Percentiles rank a stretch among this genome's conserved stretches.
Evolutionary conservation across 768 basidiomycete genomes (phyloP).

Genomic region (Phaeotremella skinneri): DNA sequence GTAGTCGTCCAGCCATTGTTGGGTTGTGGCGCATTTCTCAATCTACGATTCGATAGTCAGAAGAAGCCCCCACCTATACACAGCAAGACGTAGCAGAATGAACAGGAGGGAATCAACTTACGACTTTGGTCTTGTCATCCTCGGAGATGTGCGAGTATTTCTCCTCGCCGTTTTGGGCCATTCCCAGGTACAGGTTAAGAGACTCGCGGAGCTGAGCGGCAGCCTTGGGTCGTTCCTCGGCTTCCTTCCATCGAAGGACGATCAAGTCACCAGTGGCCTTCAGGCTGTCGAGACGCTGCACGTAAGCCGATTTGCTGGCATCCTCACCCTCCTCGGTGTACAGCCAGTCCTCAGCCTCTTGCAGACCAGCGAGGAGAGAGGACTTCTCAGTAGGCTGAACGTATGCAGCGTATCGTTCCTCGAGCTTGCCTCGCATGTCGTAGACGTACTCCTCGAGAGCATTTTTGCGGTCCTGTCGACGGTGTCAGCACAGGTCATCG

Average conservation of each 20-base stretch:
- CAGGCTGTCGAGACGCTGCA: slow-evolving; percentile 73
- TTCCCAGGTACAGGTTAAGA: slow-evolving; percentile 76
- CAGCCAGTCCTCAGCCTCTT: slow-evolving; percentile 90
- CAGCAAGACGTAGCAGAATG: background rate
- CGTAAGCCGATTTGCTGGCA: slow-evolving; percentile 91
- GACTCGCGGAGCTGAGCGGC: slow-evolving; percentile 78
- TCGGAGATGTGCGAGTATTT: slow-evolving; percentile 84
- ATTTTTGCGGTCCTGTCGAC: slow-evolving; percentile 86
- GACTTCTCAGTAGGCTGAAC: slow-evolving; percentile 74
- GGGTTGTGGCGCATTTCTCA: slow-evolving; percentile 82
- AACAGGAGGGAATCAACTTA: slow-evolving; percentile 27
- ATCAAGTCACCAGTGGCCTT: slow-evolving; percentile 85
- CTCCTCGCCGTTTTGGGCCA: slow-evolving; percentile 74
- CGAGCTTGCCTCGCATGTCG: slow-evolving; percentile 88
- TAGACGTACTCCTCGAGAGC: slow-evolving; percentile 98
- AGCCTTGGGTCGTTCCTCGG: slow-evolving; percentile 72
- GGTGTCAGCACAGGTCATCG: slow-evolving; percentile 9
- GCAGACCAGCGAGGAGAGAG: slow-evolving; percentile 66
- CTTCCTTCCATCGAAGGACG: slow-evolving; percentile 74
- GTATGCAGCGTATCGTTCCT: slow-evolving; percentile 76
- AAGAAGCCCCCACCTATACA: background rate
- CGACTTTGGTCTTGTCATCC: slow-evolving; percentile 51
- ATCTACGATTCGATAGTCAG: slow-evolving; percentile 58
- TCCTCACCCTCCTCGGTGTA: slow-evolving; percentile 97
- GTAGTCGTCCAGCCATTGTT: slow-evolving; percentile 96